Base-by-base conservation (phyloP, 768 basidiomycete species). In the Hemileccinum impolitum region DNA sequence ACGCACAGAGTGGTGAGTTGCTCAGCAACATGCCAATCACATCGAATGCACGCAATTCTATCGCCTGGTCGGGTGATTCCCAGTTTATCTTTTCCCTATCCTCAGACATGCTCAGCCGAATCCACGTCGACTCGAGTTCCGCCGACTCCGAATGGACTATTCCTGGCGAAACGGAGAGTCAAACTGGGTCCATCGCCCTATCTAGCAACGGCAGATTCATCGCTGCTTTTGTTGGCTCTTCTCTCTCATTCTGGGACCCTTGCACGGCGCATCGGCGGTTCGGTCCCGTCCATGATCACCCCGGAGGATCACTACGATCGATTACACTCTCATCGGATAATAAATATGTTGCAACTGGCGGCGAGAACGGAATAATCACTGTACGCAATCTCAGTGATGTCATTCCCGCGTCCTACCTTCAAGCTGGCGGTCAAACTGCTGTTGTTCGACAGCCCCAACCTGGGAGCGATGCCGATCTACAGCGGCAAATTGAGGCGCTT, bases 201-300 rank as follows among this genome's bases (percentile, higher is more conserved):
- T 7, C 41, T 1, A 30, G 13, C 30, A 31, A 19, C 12, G 41
- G 41, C 10, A 23, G 4, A 31, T 47, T 44, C 6, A 32, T 51
- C 9, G 42, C 19, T 3, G 8, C 46, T 6, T 44, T 15, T 7
- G 9, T 32, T n/a, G 37, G 38, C 10, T 9, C 4, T 6, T 11
- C 7, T 17, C 12, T 54, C 19, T 54, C 50, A 2, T 14, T 54
- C 15, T 47, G 46, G 53, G 53, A 54, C 21, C 2, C 50, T 15
- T 44, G 39, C 1, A 54, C 53, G 13, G 32, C 13, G 32, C 32
- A 4, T 32, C 17, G n/a, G n/a, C n/a, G n/a, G 17, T 13, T 43
- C 11, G 30, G 41, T 7, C 18, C 41, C 7, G 12, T 31, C 12
- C n/a, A 19, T n/a, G 30, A 31, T 18, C 30, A 43, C 28, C 17